Evolutionary conservation across 2,329 filamentous ascomycete genomes (phyloP).

Genomic region (Colletotrichum sp.): DNA sequence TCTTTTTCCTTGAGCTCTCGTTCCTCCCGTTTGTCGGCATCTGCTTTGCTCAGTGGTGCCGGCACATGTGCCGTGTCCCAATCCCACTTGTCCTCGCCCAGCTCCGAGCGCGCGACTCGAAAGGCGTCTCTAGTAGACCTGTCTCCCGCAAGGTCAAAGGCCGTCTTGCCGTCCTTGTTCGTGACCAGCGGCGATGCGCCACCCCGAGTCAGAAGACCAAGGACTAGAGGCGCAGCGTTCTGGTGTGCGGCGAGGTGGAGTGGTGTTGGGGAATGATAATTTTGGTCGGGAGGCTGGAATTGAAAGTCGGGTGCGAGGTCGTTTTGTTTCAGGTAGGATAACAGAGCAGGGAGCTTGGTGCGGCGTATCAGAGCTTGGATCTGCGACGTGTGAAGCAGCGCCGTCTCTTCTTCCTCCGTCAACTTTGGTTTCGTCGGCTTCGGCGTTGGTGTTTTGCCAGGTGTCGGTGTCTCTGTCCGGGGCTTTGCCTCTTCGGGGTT

Average conservation of each 20-base stretch:
- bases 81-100: conserved; percentile 78
- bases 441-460: conserved; percentile 36
- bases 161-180: conserved; percentile 79
- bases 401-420: conserved; percentile 83
- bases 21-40: conserved; percentile 72
- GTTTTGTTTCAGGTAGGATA: conserved; percentile 85
- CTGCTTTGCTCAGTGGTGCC: conserved; percentile 69
- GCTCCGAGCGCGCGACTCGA: conserved; percentile 80
- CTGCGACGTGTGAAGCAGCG: conserved; percentile 84
- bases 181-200: conserved; percentile 73
- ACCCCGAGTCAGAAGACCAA: conserved; percentile 76
- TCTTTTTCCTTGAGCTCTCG: conserved; percentile 73
- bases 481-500: conserved; percentile 63
- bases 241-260: conserved; percentile 86
- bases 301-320: conserved; percentile 71
- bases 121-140: conserved; percentile 88
- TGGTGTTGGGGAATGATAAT: conserved; percentile 81
- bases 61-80: conserved; percentile 83
- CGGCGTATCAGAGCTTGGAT: conserved; percentile 86
- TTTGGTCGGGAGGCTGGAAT: conserved; percentile 74
- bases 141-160: conserved; percentile 89
- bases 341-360: conserved; percentile 84
- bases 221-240: conserved; percentile 78
- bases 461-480: conserved; percentile 38
- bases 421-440: conserved; percentile 66